Conservation (phyloP, 106 monocot genomes). For the Allium fistulosum region DNA sequence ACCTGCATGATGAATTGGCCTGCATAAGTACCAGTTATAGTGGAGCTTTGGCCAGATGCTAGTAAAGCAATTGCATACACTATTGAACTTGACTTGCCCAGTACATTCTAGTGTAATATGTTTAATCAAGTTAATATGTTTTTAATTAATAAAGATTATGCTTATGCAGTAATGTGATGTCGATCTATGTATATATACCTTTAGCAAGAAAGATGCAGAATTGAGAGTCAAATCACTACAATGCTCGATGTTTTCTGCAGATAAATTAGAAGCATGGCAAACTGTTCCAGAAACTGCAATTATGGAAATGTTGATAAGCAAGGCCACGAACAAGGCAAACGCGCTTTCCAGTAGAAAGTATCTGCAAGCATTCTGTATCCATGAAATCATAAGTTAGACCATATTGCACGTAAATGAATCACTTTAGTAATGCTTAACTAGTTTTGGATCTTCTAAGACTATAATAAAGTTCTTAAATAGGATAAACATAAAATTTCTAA, state of each 20-base stretch:
- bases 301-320: slow-evolving; percentile 55
- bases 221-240: slow-evolving; percentile 40
- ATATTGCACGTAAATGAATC: not conserved
- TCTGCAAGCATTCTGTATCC: slow-evolving; percentile 32
- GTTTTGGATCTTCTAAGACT: too few relatives aligned
- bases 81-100: slow-evolving; percentile 66
- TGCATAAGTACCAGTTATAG: slow-evolving; percentile 86
- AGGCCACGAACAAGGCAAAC: slow-evolving; percentile 39
- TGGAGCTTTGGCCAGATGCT: slow-evolving; percentile 82
- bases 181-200: slow-evolving; percentile 7
- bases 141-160: too few relatives aligned
- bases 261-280: slow-evolving; percentile 21
- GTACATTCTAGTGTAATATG: slow-evolving; percentile 24
- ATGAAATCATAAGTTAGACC: not conserved
- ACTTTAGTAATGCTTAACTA: too few relatives aligned
- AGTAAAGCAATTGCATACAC: slow-evolving; percentile 69
- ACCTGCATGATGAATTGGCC: slow-evolving; percentile 94
- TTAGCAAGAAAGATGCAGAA: slow-evolving; percentile 42
- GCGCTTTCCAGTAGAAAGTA: slow-evolving; percentile 52
- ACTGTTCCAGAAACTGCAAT: slow-evolving; percentile 41
- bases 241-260: slow-evolving; percentile 16
- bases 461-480: too few relatives aligned
- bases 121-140: too few relatives aligned
- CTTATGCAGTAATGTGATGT: too few relatives aligned
- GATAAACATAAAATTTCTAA: not conserved